These are phyloP conservation scores for Neurospora sp. DNA, from an alignment of 2,329 filamentous ascomycete species.

Conservation along the genomic window DNA sequence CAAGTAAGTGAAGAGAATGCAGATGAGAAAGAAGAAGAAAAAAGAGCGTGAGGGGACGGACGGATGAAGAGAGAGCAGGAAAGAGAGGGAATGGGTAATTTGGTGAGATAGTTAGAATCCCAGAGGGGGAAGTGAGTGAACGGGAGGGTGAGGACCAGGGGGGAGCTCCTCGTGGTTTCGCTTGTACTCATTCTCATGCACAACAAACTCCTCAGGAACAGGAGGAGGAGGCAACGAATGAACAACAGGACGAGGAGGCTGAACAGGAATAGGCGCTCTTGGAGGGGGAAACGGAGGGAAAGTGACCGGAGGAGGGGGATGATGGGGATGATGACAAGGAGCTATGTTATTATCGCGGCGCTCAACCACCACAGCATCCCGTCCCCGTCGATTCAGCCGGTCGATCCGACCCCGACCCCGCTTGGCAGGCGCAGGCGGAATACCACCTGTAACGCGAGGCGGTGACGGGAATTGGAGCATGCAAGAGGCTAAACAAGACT, in stretches of 20 bases:
- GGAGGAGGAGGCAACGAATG: background rate
- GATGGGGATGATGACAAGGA: background rate
- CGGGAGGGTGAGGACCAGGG: background rate
- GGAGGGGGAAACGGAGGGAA: background rate
- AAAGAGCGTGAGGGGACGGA: background rate
- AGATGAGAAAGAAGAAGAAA: no score
- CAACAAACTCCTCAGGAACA: background rate
- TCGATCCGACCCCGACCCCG: no score
- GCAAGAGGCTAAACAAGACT: background rate
- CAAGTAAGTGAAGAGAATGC: background rate
- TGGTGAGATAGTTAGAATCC: background rate
- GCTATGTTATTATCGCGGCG: background rate
- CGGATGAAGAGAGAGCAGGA: background rate
- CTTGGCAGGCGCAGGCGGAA: background rate
- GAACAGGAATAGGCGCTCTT: background rate
- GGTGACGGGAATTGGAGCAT: background rate
- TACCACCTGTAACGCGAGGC: background rate
- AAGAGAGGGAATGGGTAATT: background rate
- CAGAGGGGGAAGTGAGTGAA: background rate
- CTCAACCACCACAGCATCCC: background rate
- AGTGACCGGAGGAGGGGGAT: background rate
- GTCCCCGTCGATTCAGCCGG: background rate
- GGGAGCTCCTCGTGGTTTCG: background rate
- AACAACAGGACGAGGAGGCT: background rate
- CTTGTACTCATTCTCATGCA: background rate